Evolutionary conservation across 345 rosid genomes (phyloP), one percentile per base, ranked within the genome.

Genomic region (Corchorus capsularis): DNA sequence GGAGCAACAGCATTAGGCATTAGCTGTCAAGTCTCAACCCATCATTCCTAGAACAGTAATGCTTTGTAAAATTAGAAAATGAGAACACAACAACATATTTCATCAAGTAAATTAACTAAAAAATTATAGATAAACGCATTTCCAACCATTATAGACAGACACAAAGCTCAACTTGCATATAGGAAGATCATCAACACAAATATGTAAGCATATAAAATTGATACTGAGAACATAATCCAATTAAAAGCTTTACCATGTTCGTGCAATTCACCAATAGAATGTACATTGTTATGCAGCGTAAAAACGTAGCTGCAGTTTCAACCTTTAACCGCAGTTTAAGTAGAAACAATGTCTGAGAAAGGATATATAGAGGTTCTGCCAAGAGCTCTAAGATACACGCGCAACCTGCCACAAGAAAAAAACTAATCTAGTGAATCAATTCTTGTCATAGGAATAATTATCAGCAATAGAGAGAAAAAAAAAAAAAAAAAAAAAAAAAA

Each of bases 341-440:
- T 75, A 86, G 86, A 77, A 90, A 82, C 80, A 94, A 85, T 81
- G 89, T 90, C 85, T 94, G 97, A 77, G 99, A 91, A 56, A 96
- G 90, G 75, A 94, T 92, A 82, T 88, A 92, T 69, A 94, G 70
- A 4, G 97, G 99, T 86, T 96, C 99, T 10, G 97, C 97, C 84
- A 94, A 50, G 35, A 96, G 86, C 89, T 94, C 98, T 88, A 94
- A 79, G 57, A 94, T 70, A 81, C 99, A 96, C 49, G 93, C 98
- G 83, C 74, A 79, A 62, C 92, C 98, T 94, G 88, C 79, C 86
- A 84, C 13, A 77, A 49, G 37, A 69, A 72, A 54, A 60, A 9
- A 60, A 61, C 16, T 22, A 10, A 74, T 49, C 52, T 71, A 56
- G 74, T 45, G 37, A 56, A 75, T 71, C 35, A 63, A 19, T 46